Conservation (phyloP, 148 eudicot species). For the Selenicereus undatus region DNA sequence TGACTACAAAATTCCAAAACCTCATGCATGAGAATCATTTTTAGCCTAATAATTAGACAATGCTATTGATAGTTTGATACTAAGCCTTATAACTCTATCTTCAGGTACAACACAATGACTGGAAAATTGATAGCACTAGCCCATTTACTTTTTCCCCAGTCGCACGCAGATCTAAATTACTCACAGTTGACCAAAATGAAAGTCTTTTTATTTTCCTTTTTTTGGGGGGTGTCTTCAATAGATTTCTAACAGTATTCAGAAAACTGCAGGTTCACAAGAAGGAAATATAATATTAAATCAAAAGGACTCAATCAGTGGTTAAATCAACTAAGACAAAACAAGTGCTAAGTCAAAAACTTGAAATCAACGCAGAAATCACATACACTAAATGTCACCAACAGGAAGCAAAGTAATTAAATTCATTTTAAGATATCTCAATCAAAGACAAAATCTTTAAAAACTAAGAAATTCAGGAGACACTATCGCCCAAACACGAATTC, state of each 20-base stretch:
- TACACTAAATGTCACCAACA: neutral
- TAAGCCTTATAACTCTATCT: neutral
- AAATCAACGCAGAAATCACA: neutral
- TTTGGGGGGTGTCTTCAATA: neutral
- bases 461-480: neutral
- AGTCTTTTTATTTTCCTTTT: neutral
- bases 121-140: constrained; percentile 2
- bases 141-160: neutral
- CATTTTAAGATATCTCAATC: neutral
- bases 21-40: constrained; percentile 12
- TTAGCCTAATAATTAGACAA: neutral
- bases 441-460: neutral
- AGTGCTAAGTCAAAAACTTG: neutral
- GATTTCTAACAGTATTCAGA: neutral
- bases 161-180: neutral
- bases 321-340: neutral
- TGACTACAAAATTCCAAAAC: constrained; percentile 37
- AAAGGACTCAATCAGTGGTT: neutral
- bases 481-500: neutral
- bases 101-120: neutral
- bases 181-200: neutral
- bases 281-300: neutral
- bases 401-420: neutral
- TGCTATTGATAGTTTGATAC: neutral
- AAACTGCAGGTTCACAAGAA: neutral